Base-by-base conservation (phyloP, 495 filamentous ascomycete species). In the Beverwykella pulmonaria region DNA sequence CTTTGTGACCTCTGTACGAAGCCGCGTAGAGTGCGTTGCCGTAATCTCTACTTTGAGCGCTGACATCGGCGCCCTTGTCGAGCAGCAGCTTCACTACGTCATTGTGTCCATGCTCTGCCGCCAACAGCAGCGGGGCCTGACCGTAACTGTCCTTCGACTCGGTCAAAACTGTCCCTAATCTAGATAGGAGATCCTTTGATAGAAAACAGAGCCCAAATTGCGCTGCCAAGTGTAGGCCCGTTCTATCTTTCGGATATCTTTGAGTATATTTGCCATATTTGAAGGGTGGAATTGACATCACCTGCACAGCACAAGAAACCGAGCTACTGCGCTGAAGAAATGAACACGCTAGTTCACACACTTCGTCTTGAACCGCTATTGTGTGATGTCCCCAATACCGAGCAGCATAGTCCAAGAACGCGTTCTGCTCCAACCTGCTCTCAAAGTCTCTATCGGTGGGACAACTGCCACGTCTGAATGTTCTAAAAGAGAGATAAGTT, bases 341-440 rank as follows among this genome's bases (percentile, higher is more conserved):
- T 34, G 17, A 29, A 1, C 9, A 36, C 19, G 53, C 63, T 48
- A 67, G 54, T 34, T 67, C 63, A 57, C 5, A 70, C 19, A 57
- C 68, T 17, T 65, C 41, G 1, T 73, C 63, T 75, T 71, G 8
- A 46, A 41, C 63, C 53, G 8, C 15, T n/a, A 66, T 61, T 60
- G 76, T 75, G 74, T 83, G 80, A 55, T 77, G 3, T 6, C 77
- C 82, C 83, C 82, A 84, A 56, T 82, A 68, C 15, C 34, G 25
- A 23, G 77, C 68, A 2, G 79, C 75, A 55, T 84, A 85, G 6
- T 76, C 57, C 58, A 76, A 76, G 12, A 85, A 71, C 0, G 20
- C 60, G 65, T 83, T 52, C 23, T 64, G 30, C 26, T 53, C n/a
- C 0, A 78, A 14, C 47, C 76, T 70, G 1, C 39, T 25, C 56